Evolutionary conservation across 2,329 filamentous ascomycete genomes (phyloP).

Genomic region (Pseudopyrenochaeta lycopersici): DNA sequence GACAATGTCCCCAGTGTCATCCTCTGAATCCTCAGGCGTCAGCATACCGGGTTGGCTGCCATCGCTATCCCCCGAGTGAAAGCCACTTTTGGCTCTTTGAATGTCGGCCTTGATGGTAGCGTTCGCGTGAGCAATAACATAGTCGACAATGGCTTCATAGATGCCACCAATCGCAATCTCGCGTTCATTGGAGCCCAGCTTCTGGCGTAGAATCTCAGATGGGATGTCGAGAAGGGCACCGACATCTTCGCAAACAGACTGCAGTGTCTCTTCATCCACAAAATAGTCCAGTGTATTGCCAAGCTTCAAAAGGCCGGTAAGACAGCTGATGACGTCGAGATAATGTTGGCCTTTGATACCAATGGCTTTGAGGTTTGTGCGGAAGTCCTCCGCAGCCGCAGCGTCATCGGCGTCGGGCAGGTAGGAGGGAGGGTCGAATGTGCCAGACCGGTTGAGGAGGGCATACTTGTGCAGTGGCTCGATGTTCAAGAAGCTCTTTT

Average conservation of each 20-base stretch:
- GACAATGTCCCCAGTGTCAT: constrained; percentile 82
- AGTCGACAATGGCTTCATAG: constrained; percentile 94
- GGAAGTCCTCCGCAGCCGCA: constrained; percentile 92
- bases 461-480: constrained; percentile 79
- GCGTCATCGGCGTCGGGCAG: constrained; percentile 92
- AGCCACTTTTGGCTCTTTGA: constrained; percentile 69
- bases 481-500: constrained; percentile 86
- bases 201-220: constrained; percentile 78
- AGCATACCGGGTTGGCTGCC: constrained; percentile 61
- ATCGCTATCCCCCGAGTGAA: constrained; percentile 72
- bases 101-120: constrained; percentile 82
- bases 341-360: constrained; percentile 89
- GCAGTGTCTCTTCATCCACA: constrained; percentile 83
- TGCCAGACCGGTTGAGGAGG: constrained; percentile 82
- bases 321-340: constrained; percentile 82
- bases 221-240: constrained; percentile 86
- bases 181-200: constrained; percentile 86
- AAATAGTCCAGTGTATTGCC: constrained; percentile 88
- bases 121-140: constrained; percentile 91
- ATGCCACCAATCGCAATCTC: constrained; percentile 83
- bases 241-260: constrained; percentile 90
- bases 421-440: constrained; percentile 86
- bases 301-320: constrained; percentile 88
- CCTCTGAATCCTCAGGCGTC: constrained; percentile 73
- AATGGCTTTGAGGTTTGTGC: constrained; percentile 84